These are phyloP conservation scores for Malus orientalis DNA, from an alignment of 306 rosid species.

Conservation along the genomic window DNA sequence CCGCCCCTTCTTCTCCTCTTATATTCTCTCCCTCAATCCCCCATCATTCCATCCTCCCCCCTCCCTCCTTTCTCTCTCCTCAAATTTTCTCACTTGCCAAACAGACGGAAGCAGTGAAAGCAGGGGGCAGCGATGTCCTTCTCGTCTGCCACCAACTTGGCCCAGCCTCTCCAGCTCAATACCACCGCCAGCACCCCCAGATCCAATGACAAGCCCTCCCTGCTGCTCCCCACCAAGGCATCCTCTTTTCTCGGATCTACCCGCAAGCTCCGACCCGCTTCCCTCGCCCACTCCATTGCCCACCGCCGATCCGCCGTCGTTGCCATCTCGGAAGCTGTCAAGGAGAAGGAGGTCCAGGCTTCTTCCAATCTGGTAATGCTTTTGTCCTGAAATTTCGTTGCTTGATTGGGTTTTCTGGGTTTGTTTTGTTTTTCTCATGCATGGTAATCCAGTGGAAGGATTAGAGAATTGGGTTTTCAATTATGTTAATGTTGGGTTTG, in stretches of 20 bases:
- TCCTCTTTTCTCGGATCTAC: constrained; percentile 69
- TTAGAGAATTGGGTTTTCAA: background rate
- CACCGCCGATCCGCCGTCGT: constrained; percentile 45
- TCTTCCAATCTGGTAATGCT: constrained; percentile 51
- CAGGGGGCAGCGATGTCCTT: constrained; percentile 44
- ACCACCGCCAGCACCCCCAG: constrained; percentile 45
- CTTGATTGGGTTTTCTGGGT: background rate
- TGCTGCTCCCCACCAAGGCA: constrained; percentile 17
- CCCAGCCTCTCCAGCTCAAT: constrained; percentile 48
- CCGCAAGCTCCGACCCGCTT: constrained; percentile 39
- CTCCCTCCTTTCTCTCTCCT: background rate
- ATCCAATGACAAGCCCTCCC: constrained; percentile 56
- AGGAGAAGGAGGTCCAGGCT: constrained; percentile 43
- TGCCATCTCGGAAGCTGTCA: constrained; percentile 58
- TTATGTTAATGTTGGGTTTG: background rate
- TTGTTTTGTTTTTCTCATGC: background rate
- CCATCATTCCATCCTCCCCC: background rate
- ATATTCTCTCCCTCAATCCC: background rate
- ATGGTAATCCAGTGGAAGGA: background rate
- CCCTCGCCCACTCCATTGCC: constrained; percentile 17
- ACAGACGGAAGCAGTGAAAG: background rate
- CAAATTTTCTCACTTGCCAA: background rate
- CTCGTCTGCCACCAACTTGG: constrained; percentile 48
- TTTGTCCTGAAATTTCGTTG: background rate
- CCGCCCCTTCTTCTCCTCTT: constrained; percentile 40